Evolutionary conservation across 2,329 filamentous ascomycete species (phyloP).

Genomic region (Diplodia corticola): DNA sequence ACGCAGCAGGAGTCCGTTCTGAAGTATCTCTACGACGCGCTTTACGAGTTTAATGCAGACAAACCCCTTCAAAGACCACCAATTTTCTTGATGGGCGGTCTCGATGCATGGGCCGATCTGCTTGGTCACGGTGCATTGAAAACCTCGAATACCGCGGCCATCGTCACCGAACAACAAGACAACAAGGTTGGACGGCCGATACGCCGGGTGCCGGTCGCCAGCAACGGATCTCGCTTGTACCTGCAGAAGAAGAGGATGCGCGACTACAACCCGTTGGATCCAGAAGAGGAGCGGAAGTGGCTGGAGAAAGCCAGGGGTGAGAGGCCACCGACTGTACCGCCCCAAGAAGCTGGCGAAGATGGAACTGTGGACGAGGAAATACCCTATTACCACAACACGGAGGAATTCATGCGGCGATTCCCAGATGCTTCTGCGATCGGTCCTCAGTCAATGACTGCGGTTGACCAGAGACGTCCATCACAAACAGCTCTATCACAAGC

Average conservation of each 20-base stretch:
- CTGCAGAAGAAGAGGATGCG: conserved; percentile 58
- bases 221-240: conserved; percentile 53
- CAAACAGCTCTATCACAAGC: neutral
- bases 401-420: conserved; percentile 81
- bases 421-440: conserved; percentile 66
- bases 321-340: conserved; percentile 49
- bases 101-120: conserved; percentile 85
- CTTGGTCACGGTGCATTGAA: conserved; percentile 68
- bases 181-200: conserved; percentile 50
- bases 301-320: conserved; percentile 73
- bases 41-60: conserved; percentile 80
- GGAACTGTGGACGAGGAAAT: conserved; percentile 33
- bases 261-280: conserved; percentile 70
- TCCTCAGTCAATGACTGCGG: conserved; percentile 60
- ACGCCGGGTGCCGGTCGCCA: conserved; percentile 54
- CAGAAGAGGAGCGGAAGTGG: conserved; percentile 80
- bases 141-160: conserved; percentile 56
- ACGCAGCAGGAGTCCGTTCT: conserved; percentile 54
- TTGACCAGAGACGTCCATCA: conserved; percentile 34
- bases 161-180: conserved; percentile 48
- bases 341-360: conserved; percentile 29
- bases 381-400: conserved; percentile 64
- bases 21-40: conserved; percentile 71
- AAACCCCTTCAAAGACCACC: conserved; percentile 72
- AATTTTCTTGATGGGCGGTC: conserved; percentile 75